These are phyloP conservation scores for Penicillium sp. DNA, from an alignment of 2,329 filamentous ascomycete genomes.

Conservation along the genomic window DNA sequence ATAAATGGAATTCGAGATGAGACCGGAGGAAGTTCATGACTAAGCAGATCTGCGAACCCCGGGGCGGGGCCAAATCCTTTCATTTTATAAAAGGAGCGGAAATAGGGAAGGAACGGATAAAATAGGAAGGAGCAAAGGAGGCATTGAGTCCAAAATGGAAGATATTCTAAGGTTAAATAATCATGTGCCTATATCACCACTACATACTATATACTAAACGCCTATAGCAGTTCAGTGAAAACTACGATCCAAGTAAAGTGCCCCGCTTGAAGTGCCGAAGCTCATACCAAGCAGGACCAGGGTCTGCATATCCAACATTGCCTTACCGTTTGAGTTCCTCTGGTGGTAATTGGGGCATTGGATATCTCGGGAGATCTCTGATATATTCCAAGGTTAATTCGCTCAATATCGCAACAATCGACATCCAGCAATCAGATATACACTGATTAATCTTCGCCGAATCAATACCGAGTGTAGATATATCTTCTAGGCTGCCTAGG, in stretches of 20 bases:
- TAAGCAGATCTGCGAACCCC: neutral
- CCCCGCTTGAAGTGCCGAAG: neutral
- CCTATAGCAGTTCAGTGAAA: neutral
- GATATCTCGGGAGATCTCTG: neutral
- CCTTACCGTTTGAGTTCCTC: neutral
- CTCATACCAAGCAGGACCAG: neutral
- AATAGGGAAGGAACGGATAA: neutral
- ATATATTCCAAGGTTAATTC: neutral
- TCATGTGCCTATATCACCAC: neutral
- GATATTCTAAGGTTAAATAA: neutral
- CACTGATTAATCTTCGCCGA: neutral
- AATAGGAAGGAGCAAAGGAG: neutral
- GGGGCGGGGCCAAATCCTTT: neutral
- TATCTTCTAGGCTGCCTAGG: neutral
- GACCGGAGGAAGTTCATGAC: neutral
- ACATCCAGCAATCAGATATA: neutral
- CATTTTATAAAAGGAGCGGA: no score
- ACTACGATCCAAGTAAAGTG: neutral
- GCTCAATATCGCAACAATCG: neutral
- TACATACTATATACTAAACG: neutral
- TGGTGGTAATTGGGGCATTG: neutral
- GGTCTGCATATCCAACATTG: neutral
- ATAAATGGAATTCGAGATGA: slow-evolving; percentile 2
- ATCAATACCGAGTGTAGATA: neutral
- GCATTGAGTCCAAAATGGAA: neutral